Evolutionary conservation across 2,329 filamentous ascomycete species (phyloP), one percentile per base, ranked within the genome.

Genomic region (Penicillium hordei): DNA sequence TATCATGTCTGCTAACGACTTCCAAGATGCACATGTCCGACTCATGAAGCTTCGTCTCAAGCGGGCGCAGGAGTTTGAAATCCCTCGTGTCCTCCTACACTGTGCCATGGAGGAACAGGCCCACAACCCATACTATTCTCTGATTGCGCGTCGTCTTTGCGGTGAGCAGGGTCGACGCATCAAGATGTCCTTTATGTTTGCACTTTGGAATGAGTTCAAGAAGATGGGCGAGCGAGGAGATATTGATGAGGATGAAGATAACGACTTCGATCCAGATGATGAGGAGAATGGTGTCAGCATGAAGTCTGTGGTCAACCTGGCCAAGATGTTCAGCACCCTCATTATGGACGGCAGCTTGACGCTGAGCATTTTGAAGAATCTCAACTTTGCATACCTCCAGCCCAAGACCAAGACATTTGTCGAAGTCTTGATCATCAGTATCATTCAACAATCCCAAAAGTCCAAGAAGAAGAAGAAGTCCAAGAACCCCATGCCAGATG

Each of bases 91-190:
- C 19, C 80, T 99, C 29, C 83, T 97, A 9, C 92, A 94, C 65
- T 97, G 93, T 70, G 88, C 88, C 1, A 90, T 90, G 43, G 88
- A 89, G 3, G 94, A 97, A 76, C 81, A 88, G 56, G 81, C 82
- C 0, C 96, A 97, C 75, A 99, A 99, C 68, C 90, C 90, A 0
- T 99, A 96, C 77, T 99, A 99, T 72, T 90, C 90, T 0, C 80
- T 96, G 1, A 87, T 99, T 38, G 92, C 91, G 10, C 85, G 85
- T 48, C 87, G 88, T 62, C 82, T 97, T 9, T 95, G 92, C 68
- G 80, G 73, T 19, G 76, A 77, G 34, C 62, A 81, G 4, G 90
- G 93, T 59, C 86, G 86, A 64, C 86, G 87, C 66, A 82, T 95
- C 64, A 86, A 86, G 60, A 93, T 93, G 77, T 88, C 90, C 1